Conservation (phyloP, 2,329 filamentous ascomycete genomes). For the Hymenoscyphus fructigenus region DNA sequence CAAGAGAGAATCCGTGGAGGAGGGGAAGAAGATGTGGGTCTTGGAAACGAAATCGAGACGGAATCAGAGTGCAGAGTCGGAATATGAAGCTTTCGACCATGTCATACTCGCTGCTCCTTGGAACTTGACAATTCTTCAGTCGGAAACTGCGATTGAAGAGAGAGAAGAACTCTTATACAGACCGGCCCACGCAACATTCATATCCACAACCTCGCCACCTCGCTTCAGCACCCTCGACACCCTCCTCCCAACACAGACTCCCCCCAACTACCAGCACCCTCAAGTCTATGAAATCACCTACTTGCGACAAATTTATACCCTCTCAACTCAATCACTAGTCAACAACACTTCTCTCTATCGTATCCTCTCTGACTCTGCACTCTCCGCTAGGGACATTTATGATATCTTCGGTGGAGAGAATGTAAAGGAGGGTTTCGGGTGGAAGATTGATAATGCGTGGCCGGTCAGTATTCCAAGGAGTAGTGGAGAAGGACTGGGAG, state of each 20-base stretch:
- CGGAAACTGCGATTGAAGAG: not conserved
- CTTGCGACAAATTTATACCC: constrained; percentile 12
- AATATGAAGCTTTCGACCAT: constrained; percentile 17
- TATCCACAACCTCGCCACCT: constrained; percentile 6
- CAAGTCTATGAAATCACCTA: constrained; percentile 20
- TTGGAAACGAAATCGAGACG: not conserved
- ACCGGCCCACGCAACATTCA: constrained; percentile 15
- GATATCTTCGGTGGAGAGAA: constrained; percentile 1
- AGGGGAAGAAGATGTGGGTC: constrained; percentile 13
- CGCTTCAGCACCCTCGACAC: not conserved
- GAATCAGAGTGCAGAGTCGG: not conserved
- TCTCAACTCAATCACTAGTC: not conserved
- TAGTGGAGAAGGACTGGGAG: constrained; percentile 3
- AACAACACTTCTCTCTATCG: constrained; percentile 15
- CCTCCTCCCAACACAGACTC: constrained; percentile 7
- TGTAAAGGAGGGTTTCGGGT: not conserved
- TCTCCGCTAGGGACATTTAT: not conserved
- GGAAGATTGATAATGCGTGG: constrained; percentile 20
- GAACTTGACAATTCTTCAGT: not conserved
- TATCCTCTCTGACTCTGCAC: constrained; percentile 11
- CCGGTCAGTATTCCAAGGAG: constrained; percentile 15
- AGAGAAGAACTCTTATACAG: constrained; percentile 15
- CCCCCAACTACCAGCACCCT: not conserved
- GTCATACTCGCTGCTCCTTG: constrained; percentile 20
- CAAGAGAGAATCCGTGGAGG: constrained; percentile 1